Conservation (phyloP, 176 grass and related monocot genomes). For the Puccinellia tenuiflora region DNA sequence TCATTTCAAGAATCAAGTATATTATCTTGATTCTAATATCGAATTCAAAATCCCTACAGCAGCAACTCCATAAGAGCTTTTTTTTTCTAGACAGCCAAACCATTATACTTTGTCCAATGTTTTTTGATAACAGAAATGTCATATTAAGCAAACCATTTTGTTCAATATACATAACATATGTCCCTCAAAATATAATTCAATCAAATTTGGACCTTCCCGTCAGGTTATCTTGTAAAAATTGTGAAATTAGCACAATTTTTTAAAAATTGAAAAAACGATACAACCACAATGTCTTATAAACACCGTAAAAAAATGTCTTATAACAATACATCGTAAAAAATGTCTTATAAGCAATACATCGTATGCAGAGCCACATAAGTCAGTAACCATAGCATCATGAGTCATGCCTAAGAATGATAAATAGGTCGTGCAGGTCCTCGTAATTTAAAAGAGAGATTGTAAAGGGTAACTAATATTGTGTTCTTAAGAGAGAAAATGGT, state of each 20-base stretch:
- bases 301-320: too few relatives aligned
- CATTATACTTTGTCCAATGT: not conserved
- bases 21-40: not conserved
- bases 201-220: not conserved
- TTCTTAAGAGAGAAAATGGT: not conserved
- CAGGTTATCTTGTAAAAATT: not conserved
- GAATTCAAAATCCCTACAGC: not conserved
- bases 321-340: too few relatives aligned
- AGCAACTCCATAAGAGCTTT: not conserved
- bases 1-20: not conserved
- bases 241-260: not conserved
- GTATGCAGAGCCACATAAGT: not conserved
- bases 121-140: not conserved
- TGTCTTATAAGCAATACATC: too few relatives aligned
- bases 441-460: not conserved
- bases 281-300: not conserved
- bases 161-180: not conserved
- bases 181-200: not conserved
- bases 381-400: not conserved
- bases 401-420: not conserved
- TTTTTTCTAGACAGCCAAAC: not conserved
- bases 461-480: not conserved
- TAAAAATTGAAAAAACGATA: not conserved
- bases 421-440: not conserved
- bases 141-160: not conserved